phyloP scores from a whole-genome alignment of 1,139 yeast genomes.

The Hyphopichia wangnamkhiaoensis region DNA sequence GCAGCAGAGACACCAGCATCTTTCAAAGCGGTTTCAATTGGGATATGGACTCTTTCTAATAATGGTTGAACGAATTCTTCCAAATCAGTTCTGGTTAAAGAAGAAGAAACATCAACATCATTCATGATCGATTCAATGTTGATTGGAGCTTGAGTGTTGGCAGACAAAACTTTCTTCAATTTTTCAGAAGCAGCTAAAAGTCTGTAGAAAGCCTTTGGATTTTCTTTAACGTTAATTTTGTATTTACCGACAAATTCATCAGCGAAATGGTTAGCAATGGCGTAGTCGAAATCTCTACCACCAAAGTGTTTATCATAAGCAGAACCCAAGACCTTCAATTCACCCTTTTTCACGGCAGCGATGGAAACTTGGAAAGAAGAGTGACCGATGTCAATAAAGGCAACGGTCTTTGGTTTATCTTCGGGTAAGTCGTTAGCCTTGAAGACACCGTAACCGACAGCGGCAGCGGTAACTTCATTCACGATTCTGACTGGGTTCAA shows the following conservation, averaged over 20 bases:
- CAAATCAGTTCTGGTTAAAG: constrained; percentile 86
- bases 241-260: constrained; percentile 87
- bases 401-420: constrained; percentile 86
- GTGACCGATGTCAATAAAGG: constrained; percentile 95
- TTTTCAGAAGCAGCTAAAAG: constrained; percentile 89
- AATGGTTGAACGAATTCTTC: constrained; percentile 87
- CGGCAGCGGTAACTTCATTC: constrained; percentile 97
- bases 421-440: constrained; percentile 93
- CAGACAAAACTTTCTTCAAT: constrained; percentile 94
- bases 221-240: constrained; percentile 87
- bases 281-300: constrained; percentile 94
- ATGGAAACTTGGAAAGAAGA: constrained; percentile 90
- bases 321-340: constrained; percentile 87
- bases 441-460: constrained; percentile 98
- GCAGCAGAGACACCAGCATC: constrained; percentile 72
- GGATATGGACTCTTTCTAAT: constrained; percentile 70
- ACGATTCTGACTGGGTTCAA: constrained; percentile 97
- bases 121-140: constrained; percentile 95
- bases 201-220: constrained; percentile 95
- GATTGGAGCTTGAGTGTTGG: constrained; percentile 93
- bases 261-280: constrained; percentile 93
- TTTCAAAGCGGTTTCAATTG: constrained; percentile 79
- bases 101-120: constrained; percentile 92
- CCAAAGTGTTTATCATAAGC: constrained; percentile 97
- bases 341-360: constrained; percentile 94